These are phyloP conservation scores for Kandelia obovata DNA, from an alignment of 345 rosid genomes.

Conservation along the genomic window DNA sequence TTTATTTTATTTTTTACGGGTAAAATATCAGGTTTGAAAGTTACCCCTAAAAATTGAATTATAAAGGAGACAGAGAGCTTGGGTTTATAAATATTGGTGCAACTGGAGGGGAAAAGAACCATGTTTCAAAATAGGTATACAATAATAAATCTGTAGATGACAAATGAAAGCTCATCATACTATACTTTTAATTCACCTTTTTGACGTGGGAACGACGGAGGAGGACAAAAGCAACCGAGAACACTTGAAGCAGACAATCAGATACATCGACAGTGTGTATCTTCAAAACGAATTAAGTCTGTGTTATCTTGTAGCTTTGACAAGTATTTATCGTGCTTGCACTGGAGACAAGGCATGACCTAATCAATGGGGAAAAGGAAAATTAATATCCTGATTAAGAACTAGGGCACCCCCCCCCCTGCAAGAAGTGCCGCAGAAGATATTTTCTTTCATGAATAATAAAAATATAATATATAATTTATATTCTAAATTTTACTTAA, in stretches of 20 bases:
- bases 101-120: neutral
- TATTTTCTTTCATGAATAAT: no score
- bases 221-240: slow-evolving; percentile 21
- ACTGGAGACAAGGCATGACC: no score
- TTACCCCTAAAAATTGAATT: neutral
- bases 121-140: neutral
- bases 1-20: neutral
- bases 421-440: no score
- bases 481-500: no score
- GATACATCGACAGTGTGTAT: slow-evolving; percentile 19
- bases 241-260: neutral
- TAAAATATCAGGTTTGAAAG: neutral
- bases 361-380: no score
- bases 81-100: neutral
- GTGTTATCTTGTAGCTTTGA: neutral
- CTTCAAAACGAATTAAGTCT: slow-evolving; percentile 12
- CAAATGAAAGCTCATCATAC: slow-evolving; percentile 19
- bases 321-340: neutral
- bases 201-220: neutral
- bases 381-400: no score
- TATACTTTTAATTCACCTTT: neutral
- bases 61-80: slow-evolving; percentile 22
- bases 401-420: no score
- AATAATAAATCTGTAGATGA: slow-evolving; percentile 21
- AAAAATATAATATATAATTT: no score